A percentile compares a stretch with the other conserved stretches of the same genome.
These are phyloP conservation scores for Neofusicoccum umdonicola DNA, from an alignment of 2,329 filamentous ascomycete genomes.

Conservation along the genomic window DNA sequence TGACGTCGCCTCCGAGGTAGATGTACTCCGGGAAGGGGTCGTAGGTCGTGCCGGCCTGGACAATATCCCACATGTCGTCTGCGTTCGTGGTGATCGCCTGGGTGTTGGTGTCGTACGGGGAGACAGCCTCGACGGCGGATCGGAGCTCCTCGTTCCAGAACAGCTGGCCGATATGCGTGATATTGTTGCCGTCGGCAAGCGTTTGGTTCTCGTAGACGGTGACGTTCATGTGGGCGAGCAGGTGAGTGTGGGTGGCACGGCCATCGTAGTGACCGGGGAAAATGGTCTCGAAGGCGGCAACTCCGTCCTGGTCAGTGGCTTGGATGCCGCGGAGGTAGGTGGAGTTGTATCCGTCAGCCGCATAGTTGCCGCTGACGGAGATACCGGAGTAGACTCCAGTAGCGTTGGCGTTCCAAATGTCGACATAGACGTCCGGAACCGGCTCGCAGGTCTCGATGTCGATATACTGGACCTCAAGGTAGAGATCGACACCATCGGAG, in stretches of 20 bases:
- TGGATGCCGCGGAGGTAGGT: conserved; percentile 51
- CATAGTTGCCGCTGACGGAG: conserved; percentile 23
- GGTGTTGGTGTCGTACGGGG: conserved; percentile 46
- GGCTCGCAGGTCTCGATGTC: conserved; percentile 55
- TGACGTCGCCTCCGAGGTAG: conserved; percentile 50
- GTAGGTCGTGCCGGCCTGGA: conserved; percentile 46
- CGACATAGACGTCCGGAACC: conserved; percentile 48
- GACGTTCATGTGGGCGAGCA: conserved; percentile 38
- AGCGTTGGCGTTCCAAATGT: conserved; percentile 52
- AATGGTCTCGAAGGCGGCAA: conserved; percentile 49
- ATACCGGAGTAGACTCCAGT: conserved; percentile 43
- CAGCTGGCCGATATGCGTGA: conserved; percentile 63
- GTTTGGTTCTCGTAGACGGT: conserved; percentile 50
- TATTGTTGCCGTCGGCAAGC: conserved; percentile 47
- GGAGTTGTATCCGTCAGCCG: conserved; percentile 28
- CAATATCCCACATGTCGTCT: conserved; percentile 49
- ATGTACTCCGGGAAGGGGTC: conserved; percentile 60
- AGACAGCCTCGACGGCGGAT: conserved; percentile 46
- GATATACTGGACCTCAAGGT: conserved; percentile 54
- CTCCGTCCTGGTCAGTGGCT: conserved; percentile 46
- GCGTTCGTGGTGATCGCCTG: conserved; percentile 49
- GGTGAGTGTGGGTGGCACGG: conserved; percentile 40
- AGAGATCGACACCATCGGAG: conserved; percentile 45
- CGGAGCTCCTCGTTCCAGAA: conserved; percentile 64
- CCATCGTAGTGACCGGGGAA: conserved; percentile 45